Evolutionary conservation across 2,329 filamentous ascomycete genomes (phyloP).

Genomic region (Lachnellula cervina): DNA sequence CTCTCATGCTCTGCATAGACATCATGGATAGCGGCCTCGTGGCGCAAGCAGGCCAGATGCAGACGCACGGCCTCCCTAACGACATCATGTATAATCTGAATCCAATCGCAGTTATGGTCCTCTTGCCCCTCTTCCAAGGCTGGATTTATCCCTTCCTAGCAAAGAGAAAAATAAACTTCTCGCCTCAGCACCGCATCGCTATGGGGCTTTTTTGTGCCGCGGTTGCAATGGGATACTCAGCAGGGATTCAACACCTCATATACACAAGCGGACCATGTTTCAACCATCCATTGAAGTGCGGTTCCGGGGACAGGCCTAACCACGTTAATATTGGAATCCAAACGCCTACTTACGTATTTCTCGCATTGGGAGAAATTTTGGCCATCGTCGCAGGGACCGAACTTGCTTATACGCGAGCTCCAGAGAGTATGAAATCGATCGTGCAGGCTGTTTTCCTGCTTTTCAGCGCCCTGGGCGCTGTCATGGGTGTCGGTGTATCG

Average conservation of each 20-base stretch:
- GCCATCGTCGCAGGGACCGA: conserved; percentile 52
- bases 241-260: conserved; percentile 52
- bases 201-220: conserved; percentile 56
- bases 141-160: conserved; percentile 54
- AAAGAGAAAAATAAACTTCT: conserved; percentile 47
- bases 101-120: conserved; percentile 51
- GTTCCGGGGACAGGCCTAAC: conserved; percentile 31
- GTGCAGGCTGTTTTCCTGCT: conserved; percentile 47
- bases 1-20: conserved; percentile 52
- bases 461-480: conserved; percentile 32
- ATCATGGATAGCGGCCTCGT: conserved; percentile 59
- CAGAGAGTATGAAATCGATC: conserved; percentile 30
- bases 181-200: conserved; percentile 50
- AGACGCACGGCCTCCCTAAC: conserved; percentile 48
- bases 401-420: conserved; percentile 57
- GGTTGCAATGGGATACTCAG: conserved; percentile 49
- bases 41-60: conserved; percentile 50
- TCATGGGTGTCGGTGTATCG: conserved; percentile 49
- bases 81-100: conserved; percentile 56
- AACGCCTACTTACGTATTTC: conserved; percentile 43
- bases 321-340: conserved; percentile 43
- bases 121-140: conserved; percentile 46
- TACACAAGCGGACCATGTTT: conserved; percentile 46
- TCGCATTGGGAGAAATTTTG: conserved; percentile 42
- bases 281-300: conserved; percentile 33